Evolutionary conservation across 169 alveolate species (phyloP).

Genomic region (Hammondia hammondi): DNA sequence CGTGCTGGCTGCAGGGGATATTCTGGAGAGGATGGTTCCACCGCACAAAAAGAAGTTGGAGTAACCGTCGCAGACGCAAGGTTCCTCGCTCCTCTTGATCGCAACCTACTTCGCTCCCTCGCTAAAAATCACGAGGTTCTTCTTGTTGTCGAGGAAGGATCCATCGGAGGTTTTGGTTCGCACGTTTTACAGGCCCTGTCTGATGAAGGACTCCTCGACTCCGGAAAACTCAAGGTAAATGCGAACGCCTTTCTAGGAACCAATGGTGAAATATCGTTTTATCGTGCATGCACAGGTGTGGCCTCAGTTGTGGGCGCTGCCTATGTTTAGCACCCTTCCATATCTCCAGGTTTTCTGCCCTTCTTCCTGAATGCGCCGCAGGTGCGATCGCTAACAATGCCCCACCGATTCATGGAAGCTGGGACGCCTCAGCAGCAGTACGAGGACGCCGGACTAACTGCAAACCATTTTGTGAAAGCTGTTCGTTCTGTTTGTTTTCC

Average conservation of each 20-base stretch:
- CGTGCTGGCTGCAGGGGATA: constrained; percentile 11
- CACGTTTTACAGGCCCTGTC: constrained; percentile 42
- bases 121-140: constrained; percentile 63
- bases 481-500: not conserved
- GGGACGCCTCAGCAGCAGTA: constrained; percentile 53
- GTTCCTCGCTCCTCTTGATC: constrained; percentile 78
- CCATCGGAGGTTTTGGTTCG: constrained; percentile 79
- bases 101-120: constrained; percentile 54
- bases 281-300: too few species aligned
- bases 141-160: constrained; percentile 79
- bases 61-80: constrained; percentile 78
- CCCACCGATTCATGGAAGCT: constrained; percentile 45
- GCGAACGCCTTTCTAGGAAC: too few species aligned
- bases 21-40: not conserved
- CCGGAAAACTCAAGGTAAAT: not conserved
- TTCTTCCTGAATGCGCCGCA: not conserved
- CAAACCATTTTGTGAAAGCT: constrained; percentile 30
- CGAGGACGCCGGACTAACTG: constrained; percentile 31
- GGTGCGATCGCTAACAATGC: constrained; percentile 45
- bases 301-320: too few species aligned
- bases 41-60: constrained; percentile 17
- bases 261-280: too few species aligned
- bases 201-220: constrained; percentile 52
- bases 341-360: too few species aligned
- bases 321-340: not conserved